Conservation (phyloP, 345 rosid species). For the Populus alba region DNA sequence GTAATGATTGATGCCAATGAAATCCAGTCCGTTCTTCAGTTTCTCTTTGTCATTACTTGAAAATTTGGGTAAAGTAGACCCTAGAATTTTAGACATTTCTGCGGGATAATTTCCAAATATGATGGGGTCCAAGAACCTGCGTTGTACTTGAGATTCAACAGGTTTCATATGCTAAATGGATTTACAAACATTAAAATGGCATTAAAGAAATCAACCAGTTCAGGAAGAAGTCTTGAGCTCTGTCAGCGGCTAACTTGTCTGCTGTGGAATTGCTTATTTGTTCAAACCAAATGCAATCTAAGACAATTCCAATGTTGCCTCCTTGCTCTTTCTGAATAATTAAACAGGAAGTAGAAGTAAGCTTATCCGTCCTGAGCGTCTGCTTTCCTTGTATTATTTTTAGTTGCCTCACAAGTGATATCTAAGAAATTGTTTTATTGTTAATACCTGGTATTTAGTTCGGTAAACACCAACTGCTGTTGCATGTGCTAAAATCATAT, state of each 20-base stretch:
- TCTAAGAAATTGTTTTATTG: background rate
- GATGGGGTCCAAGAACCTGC: slow-evolving; percentile 24
- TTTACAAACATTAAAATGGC: background rate
- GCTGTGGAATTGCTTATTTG: slow-evolving; percentile 15
- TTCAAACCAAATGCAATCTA: slow-evolving; percentile 18
- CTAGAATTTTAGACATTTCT: slow-evolving; percentile 19
- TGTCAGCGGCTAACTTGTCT: slow-evolving; percentile 15
- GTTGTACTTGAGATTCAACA: background rate
- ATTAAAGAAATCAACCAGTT: slow-evolving; percentile 14
- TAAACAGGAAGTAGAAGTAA: background rate
- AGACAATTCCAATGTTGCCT: slow-evolving; percentile 23
- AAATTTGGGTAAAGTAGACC: slow-evolving; percentile 10
- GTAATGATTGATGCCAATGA: slow-evolving; percentile 23
- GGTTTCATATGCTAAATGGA: no score
- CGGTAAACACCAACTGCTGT: slow-evolving; percentile 18
- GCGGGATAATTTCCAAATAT: slow-evolving; percentile 17
- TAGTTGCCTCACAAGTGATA: background rate
- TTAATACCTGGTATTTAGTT: slow-evolving; percentile 21
- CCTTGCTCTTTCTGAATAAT: slow-evolving; percentile 6
- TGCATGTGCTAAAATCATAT: slow-evolving; percentile 20
- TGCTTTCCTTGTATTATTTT: background rate
- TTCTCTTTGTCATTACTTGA: slow-evolving; percentile 10
- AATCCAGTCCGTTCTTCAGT: slow-evolving; percentile 15
- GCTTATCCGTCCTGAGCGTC: background rate
- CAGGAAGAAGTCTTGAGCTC: slow-evolving; percentile 16